These are phyloP conservation scores for Saccharomyces hybrid DNA, from an alignment of 1,139 yeast species.

Conservation along the genomic window DNA sequence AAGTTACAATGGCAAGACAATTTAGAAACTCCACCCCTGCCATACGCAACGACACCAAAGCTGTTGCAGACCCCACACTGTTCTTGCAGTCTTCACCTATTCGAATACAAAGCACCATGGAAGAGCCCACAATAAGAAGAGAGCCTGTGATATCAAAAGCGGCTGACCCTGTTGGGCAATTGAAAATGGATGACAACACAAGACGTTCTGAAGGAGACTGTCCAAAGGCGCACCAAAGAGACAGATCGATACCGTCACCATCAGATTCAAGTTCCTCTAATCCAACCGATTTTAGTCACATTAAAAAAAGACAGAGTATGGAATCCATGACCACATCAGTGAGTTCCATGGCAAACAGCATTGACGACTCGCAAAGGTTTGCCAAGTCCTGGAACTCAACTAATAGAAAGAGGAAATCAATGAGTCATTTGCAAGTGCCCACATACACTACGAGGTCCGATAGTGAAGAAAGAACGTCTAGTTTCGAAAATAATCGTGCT, in stretches of 20 bases:
- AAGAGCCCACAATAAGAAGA: background rate
- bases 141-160: background rate
- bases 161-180: background rate
- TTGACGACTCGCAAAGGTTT: constrained; percentile 30
- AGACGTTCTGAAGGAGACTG: background rate
- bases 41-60: background rate
- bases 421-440: constrained; percentile 15
- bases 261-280: constrained; percentile 26
- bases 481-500: background rate
- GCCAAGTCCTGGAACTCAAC: constrained; percentile 32
- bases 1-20: background rate
- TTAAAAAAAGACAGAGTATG: constrained; percentile 21
- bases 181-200: background rate
- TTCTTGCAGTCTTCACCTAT: constrained; percentile 2
- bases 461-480: constrained; percentile 4
- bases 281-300: constrained; percentile 27
- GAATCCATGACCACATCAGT: constrained; percentile 31
- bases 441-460: constrained; percentile 2
- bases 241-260: constrained; percentile 11
- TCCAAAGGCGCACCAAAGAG: background rate
- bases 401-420: constrained; percentile 28
- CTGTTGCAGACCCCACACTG: background rate
- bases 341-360: constrained; percentile 27
- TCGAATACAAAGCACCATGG: constrained; percentile 1
- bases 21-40: constrained; percentile 2